These are phyloP conservation scores for Gossypium bickii DNA, from an alignment of 345 rosid species.

Conservation along the genomic window DNA sequence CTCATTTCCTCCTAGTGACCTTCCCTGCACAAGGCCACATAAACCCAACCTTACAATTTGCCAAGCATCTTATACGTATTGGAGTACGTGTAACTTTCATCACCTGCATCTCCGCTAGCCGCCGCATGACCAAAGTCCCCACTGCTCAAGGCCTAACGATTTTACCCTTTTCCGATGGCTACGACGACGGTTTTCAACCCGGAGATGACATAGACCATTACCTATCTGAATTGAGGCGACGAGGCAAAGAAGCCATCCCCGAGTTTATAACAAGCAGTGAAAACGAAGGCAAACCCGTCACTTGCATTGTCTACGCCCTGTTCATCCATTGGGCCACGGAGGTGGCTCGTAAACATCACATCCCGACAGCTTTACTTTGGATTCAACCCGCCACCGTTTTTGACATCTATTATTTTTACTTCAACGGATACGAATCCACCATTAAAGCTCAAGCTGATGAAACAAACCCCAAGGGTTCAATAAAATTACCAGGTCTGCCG, in stretches of 20 bases:
- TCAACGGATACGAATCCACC: constrained; percentile 32
- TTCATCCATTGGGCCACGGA: constrained; percentile 51
- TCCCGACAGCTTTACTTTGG: constrained; percentile 53
- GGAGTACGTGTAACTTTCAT: constrained; percentile 53
- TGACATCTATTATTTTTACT: constrained; percentile 52
- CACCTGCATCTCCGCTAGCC: constrained; percentile 35
- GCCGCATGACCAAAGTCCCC: constrained; percentile 33
- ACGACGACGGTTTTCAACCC: constrained; percentile 42
- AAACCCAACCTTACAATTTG: constrained; percentile 55
- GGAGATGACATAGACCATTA: constrained; percentile 22
- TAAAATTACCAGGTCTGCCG: constrained; percentile 56
- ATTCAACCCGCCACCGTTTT: constrained; percentile 66
- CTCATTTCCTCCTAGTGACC: constrained; percentile 49
- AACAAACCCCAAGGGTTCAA: constrained; percentile 8
- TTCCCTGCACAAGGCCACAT: constrained; percentile 67
- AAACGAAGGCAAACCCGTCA: constrained; percentile 24
- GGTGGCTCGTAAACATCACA: constrained; percentile 40
- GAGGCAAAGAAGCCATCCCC: constrained; percentile 34
- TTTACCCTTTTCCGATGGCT: constrained; percentile 54
- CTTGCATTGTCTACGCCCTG: constrained; percentile 41
- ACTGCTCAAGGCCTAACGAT: constrained; percentile 33
- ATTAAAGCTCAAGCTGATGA: constrained; percentile 9
- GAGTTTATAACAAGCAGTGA: constrained; percentile 29
- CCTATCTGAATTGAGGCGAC: constrained; percentile 35
- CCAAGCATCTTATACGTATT: constrained; percentile 44